Percentiles rank a stretch among this genome's conserved stretches.
Evolutionary conservation across 148 eudicot species (phyloP).

Genomic region (Chenopodium berlandieri): DNA sequence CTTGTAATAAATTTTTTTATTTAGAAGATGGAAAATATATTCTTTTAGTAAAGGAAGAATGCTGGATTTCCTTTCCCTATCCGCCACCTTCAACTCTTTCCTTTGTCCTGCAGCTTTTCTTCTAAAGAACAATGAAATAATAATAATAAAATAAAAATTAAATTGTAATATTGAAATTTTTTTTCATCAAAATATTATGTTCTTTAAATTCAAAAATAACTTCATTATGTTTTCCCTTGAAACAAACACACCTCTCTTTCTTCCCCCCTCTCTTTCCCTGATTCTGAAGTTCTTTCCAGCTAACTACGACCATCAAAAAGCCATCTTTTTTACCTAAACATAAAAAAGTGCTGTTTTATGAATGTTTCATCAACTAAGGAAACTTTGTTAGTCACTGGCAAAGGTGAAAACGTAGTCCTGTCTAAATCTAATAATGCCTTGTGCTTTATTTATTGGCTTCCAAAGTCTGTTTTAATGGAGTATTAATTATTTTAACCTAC

Average conservation of each 20-base stretch:
- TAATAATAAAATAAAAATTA: no score
- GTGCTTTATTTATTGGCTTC: constrained; percentile 13
- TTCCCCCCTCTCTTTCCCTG: neutral
- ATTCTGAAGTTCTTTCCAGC: constrained; percentile 23
- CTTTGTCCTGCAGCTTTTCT: neutral
- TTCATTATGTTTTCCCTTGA: no score
- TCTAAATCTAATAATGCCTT: constrained; percentile 26
- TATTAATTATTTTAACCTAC: constrained; percentile 9
- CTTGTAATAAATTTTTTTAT: no score
- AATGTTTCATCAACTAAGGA: constrained; percentile 23
- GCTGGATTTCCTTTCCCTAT: neutral
- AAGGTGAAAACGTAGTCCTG: constrained; percentile 11
- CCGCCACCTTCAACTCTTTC: neutral
- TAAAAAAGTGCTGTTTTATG: constrained; percentile 3
- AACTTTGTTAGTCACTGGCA: constrained; percentile 17
- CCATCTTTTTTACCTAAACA: constrained; percentile 17
- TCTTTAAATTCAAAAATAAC: no score
- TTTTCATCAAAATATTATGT: no score
- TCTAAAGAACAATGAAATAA: no score
- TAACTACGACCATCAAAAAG: constrained; percentile 14
- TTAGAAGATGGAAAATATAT: no score
- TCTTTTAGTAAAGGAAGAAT: no score
- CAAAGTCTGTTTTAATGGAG: neutral
- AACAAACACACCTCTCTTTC: neutral
- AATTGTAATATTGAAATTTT: no score